Percentiles rank a stretch among this genome's conserved stretches.
These are phyloP conservation scores for Juncus inflexus DNA, from an alignment of 176 grass and related monocot species.

Conservation along the genomic window DNA sequence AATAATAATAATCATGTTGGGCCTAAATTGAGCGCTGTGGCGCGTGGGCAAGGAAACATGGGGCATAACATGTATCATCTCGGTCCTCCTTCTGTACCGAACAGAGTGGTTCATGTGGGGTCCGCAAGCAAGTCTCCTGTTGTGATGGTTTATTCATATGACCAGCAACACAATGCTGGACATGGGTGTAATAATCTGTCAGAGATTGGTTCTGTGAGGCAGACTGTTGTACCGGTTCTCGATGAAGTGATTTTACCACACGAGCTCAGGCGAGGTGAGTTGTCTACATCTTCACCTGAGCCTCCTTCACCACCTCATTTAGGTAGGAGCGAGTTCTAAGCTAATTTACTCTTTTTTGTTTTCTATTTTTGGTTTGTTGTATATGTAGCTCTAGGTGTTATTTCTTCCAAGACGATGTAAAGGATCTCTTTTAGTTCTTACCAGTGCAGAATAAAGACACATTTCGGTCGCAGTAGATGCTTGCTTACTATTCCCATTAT, in stretches of 20 bases:
- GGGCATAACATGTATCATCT: constrained; percentile 40
- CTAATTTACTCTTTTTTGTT: constrained; percentile 11
- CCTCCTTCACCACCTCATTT: constrained; percentile 66
- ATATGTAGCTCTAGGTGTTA: constrained; percentile 3
- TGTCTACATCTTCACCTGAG: constrained; percentile 63
- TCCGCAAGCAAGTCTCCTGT: constrained; percentile 31
- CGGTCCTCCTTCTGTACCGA: constrained; percentile 36
- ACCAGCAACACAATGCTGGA: constrained; percentile 33
- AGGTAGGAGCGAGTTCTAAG: constrained; percentile 35
- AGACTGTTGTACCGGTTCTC: constrained; percentile 31
- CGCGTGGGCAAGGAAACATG: constrained; percentile 28
- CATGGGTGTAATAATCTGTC: constrained; percentile 42
- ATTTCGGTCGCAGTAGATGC: constrained; percentile 1
- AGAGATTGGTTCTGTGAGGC: constrained; percentile 68
- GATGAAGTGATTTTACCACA: constrained; percentile 32
- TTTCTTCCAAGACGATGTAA: constrained; percentile 6
- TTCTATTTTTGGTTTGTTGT: constrained; percentile 17
- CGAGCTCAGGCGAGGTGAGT: constrained; percentile 48
- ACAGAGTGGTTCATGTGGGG: constrained; percentile 26
- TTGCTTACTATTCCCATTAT: not conserved
- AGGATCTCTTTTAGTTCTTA: constrained; percentile 3
- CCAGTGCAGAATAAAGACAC: constrained; percentile 18
- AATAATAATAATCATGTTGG: no score
- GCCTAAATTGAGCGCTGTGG: no score
- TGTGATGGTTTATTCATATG: constrained; percentile 53